phyloP scores from a whole-genome alignment of 2,329 filamentous ascomycete genomes.

The Penicillium thymicola region DNA sequence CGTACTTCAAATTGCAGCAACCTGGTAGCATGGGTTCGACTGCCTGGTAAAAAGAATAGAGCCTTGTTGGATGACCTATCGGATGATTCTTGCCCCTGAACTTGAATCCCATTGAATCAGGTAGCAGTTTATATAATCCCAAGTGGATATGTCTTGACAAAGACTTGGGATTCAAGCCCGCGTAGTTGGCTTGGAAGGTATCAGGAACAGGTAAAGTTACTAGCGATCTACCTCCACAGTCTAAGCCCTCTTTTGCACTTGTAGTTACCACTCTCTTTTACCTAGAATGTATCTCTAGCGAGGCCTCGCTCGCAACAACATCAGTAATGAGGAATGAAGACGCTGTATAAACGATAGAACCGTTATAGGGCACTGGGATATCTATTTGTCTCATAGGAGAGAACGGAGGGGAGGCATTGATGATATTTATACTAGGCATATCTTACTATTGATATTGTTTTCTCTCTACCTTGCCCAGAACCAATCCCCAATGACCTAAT shows the following conservation, averaged over 20 bases:
- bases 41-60: background rate
- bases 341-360: background rate
- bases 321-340: background rate
- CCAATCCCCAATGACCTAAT: background rate
- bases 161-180: background rate
- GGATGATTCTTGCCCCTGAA: no score
- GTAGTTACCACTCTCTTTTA: background rate
- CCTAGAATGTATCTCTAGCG: background rate
- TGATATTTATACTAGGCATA: background rate
- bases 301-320: background rate
- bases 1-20: background rate
- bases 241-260: background rate
- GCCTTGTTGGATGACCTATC: background rate
- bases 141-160: background rate
- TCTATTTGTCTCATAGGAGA: background rate
- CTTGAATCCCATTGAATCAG: background rate
- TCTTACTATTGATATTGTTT: background rate
- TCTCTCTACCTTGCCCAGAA: background rate
- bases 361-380: no score
- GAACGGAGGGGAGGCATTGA: background rate
- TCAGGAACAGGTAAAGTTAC: background rate
- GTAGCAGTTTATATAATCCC: background rate
- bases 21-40: background rate
- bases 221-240: background rate
- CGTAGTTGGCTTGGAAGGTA: background rate